Base-by-base conservation (phyloP, 2,329 filamentous ascomycete genomes). In the Nothophoma quercina region DNA sequence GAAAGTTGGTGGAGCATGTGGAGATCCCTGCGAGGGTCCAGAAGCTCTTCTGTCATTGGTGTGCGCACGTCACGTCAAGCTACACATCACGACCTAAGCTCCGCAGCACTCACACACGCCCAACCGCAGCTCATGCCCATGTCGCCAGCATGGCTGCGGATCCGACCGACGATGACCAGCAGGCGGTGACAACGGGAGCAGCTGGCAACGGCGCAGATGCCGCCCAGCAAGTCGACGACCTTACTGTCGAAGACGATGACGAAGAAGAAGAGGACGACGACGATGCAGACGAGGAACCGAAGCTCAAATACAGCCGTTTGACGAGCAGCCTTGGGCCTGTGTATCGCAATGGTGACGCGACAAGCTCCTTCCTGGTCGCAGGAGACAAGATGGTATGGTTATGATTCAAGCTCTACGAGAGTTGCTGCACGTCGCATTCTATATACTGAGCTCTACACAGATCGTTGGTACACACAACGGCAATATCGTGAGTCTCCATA, bases 391-490 rank as follows among this genome's bases (percentile, higher is more conserved):
- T 98, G 93, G 91, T 93, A 81, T 66, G 80, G 50, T 44, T 52
- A 56, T 55, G 60, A 55, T 49, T 55, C 22, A 6, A 32, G 39
- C 40, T 32, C 34, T 8, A 41, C 52, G 10, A 28, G 44, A 58
- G 54, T 40, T 59, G 23, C 47, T 61, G 32, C 73, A 90, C 85
- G 86, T 96, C 61, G 80, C 92, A 65, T 91, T 90, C 60, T 78
- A 63, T 76, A 64, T 61, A 54, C 55, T 67, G 58, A 75, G 58
- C 45, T 56, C 38, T 60, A 53, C 60, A 40, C 76, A 93, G 90
- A 88, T 97, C 58, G 81, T 96, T 64, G 95, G 93, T 61, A 97
- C 95, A 25, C 93, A 99, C 74, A 96, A 96, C 77, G 95, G 95
- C 66, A 96, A 95, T 68, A 93, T 98, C 67, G 91, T 96, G 82